Evolutionary conservation across 2,329 filamentous ascomycete species (phyloP), one percentile per base, ranked within the genome.

Genomic region (Epichloe gansuensis): DNA sequence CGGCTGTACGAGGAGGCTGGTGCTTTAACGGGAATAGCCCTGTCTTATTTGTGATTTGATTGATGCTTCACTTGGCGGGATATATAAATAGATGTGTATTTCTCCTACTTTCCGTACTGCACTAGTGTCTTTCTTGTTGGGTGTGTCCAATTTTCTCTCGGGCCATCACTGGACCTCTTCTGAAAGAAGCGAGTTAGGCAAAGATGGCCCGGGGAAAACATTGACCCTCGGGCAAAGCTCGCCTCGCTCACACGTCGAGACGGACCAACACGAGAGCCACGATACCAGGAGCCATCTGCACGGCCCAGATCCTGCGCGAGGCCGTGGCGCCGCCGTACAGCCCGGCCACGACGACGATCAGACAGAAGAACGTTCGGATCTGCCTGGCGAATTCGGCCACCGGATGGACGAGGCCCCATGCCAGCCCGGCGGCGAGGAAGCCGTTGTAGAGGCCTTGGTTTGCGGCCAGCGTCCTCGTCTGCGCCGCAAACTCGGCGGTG

Each of bases 391-490:
- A 70, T 39, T 63, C 68, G 6, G 63, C 51, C 5, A 67, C 65
- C 1, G 74, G 72, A 58, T 77, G 73, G 3, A 64, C n/a, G n/a
- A 76, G 56, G 3, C 70, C 68, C 75, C 75, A 77, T 28, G 64
- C 54, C 2, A 77, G 61, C 0, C 75, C 75, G 1, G 73, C 73
- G 3, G 73, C 70, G n/a, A 77, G 65, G 52, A 77, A 75, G 43
- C 75, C 74, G 59, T 77, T 77, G 64, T 77, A 77, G 5, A 77
- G 65, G 21, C 75, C 75, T 59, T 77, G 74, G 61, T 77, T 77
- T 50, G 72, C 72, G 46, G 72, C 75, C 38, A 77, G 63, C 4
- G 64, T 58, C 55, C 67, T 69, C 3, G 72, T 75, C 61, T 73
- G 59, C 41, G 69, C 60, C 5, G 75, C 75, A 52, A 73, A 75